Percentiles rank a stretch among this genome's conserved stretches.
These are phyloP conservation scores for Meripilus lineatus DNA, from an alignment of 1,284 basidiomycete species.

Conservation along the genomic window DNA sequence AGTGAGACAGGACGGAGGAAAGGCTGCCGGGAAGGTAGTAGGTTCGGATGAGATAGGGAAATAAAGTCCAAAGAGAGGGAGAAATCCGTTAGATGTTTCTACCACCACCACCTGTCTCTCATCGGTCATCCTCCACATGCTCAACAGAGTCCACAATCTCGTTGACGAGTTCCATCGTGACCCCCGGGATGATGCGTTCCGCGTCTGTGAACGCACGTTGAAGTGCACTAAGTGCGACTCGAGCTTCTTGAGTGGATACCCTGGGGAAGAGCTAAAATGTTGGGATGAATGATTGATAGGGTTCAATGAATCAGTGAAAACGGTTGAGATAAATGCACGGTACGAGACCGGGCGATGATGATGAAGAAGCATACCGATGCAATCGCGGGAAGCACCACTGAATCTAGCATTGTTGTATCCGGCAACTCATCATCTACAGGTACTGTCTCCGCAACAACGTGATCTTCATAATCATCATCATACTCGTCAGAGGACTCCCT, in stretches of 20 bases:
- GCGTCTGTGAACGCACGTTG: conserved; percentile 90
- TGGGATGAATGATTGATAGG: conserved; percentile 10
- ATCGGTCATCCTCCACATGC: conserved; percentile 68
- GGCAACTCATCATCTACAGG: conserved; percentile 59
- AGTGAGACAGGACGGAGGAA: too few relatives aligned
- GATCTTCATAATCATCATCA: conserved; percentile 61
- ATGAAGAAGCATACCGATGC: conserved; percentile 65
- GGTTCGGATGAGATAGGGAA: too few relatives aligned
- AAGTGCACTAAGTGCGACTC: conserved; percentile 76
- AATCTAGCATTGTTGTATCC: conserved; percentile 87
- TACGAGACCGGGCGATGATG: too few relatives aligned
- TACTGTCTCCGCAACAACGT: conserved; percentile 30
- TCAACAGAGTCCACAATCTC: conserved; percentile 91
- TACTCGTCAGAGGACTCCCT: conserved; percentile 58
- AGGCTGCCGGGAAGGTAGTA: too few relatives aligned
- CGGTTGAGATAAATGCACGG: too few relatives aligned
- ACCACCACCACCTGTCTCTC: too few relatives aligned
- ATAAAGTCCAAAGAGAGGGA: too few relatives aligned
- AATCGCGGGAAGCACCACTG: conserved; percentile 90
- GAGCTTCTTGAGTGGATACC: conserved; percentile 83
- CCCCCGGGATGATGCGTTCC: conserved; percentile 82
- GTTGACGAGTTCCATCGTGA: conserved; percentile 77
- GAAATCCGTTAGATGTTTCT: too few relatives aligned
- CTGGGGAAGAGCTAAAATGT: conserved; percentile 86
- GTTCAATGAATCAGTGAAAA: conserved; percentile 3